Evolutionary conservation across 2,329 filamentous ascomycete species (phyloP), one percentile per base, ranked within the genome.

Genomic region (Triangularia verruculosa): DNA sequence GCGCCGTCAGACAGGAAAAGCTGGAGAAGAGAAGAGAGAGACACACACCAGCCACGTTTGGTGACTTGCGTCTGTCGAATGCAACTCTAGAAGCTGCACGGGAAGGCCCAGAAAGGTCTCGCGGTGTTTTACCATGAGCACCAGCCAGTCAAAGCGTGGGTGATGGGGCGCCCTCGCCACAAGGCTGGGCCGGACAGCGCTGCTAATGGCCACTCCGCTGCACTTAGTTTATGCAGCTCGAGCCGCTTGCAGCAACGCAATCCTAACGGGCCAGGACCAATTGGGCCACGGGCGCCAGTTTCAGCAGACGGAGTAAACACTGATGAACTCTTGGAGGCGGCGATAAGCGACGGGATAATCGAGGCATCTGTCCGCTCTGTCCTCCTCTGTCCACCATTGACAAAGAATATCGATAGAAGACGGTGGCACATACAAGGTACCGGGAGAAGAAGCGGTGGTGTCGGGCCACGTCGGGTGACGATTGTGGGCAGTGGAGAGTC

Each of bases 381-480:
- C n/a, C n/a, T n/a, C n/a, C n/a, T n/a, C n/a, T n/a, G n/a, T 32
- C 30, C 5, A 28, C 27, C 27, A 28, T 28, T 32, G 39, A 47
- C 39, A 47, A 47, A 22, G 39, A 5, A 20, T 3, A 20, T 13
- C 1, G 34, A 15, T 15, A 1, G 34, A 20, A 20, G 39, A 47
- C n/a, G 39, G 39, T 17, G 39, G n/a, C n/a, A n/a, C n/a, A n/a
- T n/a, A n/a, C n/a, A n/a, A n/a, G n/a, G 39, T 47, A 47, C 20
- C 39, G n/a, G 20, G n/a, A 47, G 43, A 57, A 66, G 63, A 59
- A 54, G 61, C 61, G 43, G 61, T 66, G 55, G 57, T 55, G 57
- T 68, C 66, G 65, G 64, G 67, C 67, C 69, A 70, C 67, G 65
- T 70, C 68, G 69, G 69, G 68, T 66, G 67, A 68, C 56, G 60